phyloP scores from a whole-genome alignment of 768 basidiomycete genomes.

The Tubosaeta sp. region DNA sequence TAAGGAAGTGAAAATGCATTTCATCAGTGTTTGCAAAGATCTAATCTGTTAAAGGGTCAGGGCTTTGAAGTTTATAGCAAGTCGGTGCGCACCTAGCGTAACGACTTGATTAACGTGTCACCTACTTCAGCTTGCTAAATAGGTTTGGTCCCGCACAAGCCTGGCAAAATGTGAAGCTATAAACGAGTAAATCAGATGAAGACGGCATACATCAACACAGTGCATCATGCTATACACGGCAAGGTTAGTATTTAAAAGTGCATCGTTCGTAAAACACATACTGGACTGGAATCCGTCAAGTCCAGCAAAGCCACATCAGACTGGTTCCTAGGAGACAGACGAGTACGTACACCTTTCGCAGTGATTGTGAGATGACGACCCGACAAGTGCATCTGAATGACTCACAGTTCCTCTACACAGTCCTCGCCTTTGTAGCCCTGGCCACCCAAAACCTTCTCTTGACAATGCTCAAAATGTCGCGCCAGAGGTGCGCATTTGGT shows the following conservation, averaged over 20 bases:
- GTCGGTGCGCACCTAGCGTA: constrained; percentile 16
- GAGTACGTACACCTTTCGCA: constrained; percentile 23
- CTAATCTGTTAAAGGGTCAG: constrained; percentile 14
- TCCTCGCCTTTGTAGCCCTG: constrained; percentile 88
- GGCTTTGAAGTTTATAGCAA: neutral
- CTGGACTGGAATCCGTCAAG: constrained; percentile 50
- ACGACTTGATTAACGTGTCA: neutral
- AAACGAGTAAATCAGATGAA: neutral
- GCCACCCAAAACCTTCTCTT: constrained; percentile 80
- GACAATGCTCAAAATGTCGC: constrained; percentile 87
- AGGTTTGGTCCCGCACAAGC: constrained; percentile 71
- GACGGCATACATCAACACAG: constrained; percentile 72
- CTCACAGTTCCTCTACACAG: constrained; percentile 87
- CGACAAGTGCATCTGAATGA: constrained; percentile 12
- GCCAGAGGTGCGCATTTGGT: constrained; percentile 62
- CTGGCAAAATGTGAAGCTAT: constrained; percentile 23
- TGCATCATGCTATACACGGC: constrained; percentile 72
- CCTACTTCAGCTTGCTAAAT: constrained; percentile 62
- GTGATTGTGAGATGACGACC: constrained; percentile 1
- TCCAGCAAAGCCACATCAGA: constrained; percentile 6
- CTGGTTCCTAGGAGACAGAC: neutral
- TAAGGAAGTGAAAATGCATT: constrained; percentile 7
- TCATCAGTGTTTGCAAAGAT: constrained; percentile 5
- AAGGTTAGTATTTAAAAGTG: constrained; percentile 3
- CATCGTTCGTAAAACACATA: constrained; percentile 35